Base-by-base conservation (phyloP, 495 filamentous ascomycete species). In the Aspergillus nanangensis region DNA sequence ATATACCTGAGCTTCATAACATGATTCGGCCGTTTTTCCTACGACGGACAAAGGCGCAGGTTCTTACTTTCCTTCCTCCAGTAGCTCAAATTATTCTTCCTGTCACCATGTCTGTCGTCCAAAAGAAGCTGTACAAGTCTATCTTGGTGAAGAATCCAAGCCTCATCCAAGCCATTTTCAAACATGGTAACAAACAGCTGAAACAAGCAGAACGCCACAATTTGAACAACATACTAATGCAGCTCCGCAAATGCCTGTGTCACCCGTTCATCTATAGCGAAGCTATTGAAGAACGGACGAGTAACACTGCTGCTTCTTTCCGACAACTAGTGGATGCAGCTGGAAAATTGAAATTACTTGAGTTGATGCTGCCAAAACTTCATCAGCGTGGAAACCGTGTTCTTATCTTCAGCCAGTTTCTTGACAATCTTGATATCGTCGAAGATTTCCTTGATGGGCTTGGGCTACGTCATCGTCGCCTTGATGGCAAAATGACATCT, bases 81-180 rank as follows among this genome's bases (percentile, higher is more conserved):
- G 87, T 97, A 81, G 87, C 85, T 0, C 92, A 97, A 59, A 87
- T 97, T 44, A 97, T 97, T 51, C 67, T 99, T 1, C 94, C 94
- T 0, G 82, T 97, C 5, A 87, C 87, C 10, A 95, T 97, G 91
- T 87, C 85, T 5, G 70, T 89, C 23, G 70, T 99, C 7, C 94
- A 97, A 58, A 91, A 95, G 68, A 93, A 87, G 58, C 76, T 99
- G 0, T 97, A 91, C 71, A 95, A 90, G 55, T 93, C 87, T 0
- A 96, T 98, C 45, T 76, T 98, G 41, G 79, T 86, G 5, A 88
- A 91, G 55, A 96, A 94, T 52, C 83, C 89, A 1, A 76, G 88
- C 14, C 74, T 97, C n/a, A 90, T 98, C 55, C 83, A 83, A 45
- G 81, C 91, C 0, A 88, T 99, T 20, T 87, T 95, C 57, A 74